Base-by-base conservation (phyloP, 805 yeast genomes). In the Starmerella asiatica region DNA sequence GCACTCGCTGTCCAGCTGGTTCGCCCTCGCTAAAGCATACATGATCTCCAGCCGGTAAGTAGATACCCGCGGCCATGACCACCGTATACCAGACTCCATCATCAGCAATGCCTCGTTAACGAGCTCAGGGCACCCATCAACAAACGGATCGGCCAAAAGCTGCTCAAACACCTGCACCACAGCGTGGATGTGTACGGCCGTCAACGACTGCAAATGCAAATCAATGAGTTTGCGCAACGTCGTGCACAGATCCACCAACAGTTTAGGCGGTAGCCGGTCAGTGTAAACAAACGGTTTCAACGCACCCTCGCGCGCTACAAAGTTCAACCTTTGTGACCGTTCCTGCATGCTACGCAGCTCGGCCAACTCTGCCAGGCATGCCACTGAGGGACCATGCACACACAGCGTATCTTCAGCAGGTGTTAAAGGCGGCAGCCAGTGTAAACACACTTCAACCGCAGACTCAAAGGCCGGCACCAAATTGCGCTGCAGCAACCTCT, bases 281-380 rank as follows among this genome's bases (percentile, higher is more conserved):
- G 56, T 31, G 23, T 51, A 50, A n/a, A 43, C 18, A 29, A 56
- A 41, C 2, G 55, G 52, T 17, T 46, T 42, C 15, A 59, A 24
- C 3, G 51, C 39, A 11, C 60, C 61, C 16, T 50, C 49, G n/a
- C 54, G 34, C 29, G 59, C 44, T 7, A 57, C 32, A 21, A 29
- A 37, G 35, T 56, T 43, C 27, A 48, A 23, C 12, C 47, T 28
- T 15, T 26, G 9, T 21, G 14, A 34, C 21, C 23, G n/a, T 4
- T 14, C 19, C n/a, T 7, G 14, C 26, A 8, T 20, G 9, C 4
- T n/a, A 4, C 36, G 21, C 4, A 27, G 24, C 20, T 32, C n/a
- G n/a, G 56, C 70, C 3, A 64, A 64, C 35, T 59, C 66, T 39
- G 62, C 61, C 43, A 58, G 67, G 32, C 70, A 70, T 2, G 56